These are phyloP conservation scores for Tetrapisispora arboricola DNA, from an alignment of 805 yeast species.

Conservation along the genomic window DNA sequence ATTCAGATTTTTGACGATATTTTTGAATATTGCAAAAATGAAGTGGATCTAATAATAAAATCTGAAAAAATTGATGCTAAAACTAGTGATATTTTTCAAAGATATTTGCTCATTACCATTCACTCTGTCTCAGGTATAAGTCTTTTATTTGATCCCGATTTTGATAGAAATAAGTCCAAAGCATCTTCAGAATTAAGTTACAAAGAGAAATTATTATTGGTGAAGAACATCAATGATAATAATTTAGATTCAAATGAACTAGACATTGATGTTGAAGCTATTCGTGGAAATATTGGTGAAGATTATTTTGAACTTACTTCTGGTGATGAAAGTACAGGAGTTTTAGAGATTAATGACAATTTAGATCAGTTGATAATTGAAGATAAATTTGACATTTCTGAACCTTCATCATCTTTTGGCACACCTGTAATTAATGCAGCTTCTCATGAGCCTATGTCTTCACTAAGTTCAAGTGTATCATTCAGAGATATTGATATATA, in stretches of 20 bases:
- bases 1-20: constrained; percentile 45
- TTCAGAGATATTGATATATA: constrained; percentile 53
- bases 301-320: constrained; percentile 11
- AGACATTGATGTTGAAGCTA: constrained; percentile 31
- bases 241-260: constrained; percentile 29
- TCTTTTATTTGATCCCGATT: constrained; percentile 63
- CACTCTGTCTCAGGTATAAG: constrained; percentile 62
- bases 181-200: constrained; percentile 6
- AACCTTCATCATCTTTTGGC: constrained; percentile 29
- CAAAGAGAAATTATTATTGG: constrained; percentile 2
- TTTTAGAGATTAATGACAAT: constrained; percentile 17
- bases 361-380: constrained; percentile 26
- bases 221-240: constrained; percentile 30
- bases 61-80: constrained; percentile 11
- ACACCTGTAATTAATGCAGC: constrained; percentile 29
- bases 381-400: constrained; percentile 36
- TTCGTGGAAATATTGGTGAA: constrained; percentile 23
- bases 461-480: constrained; percentile 44
- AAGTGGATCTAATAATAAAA: constrained; percentile 31
- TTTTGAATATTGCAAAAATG: constrained; percentile 34
- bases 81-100: constrained; percentile 42
- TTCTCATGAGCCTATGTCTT: constrained; percentile 27
- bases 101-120: constrained; percentile 46
- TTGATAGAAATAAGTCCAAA: constrained; percentile 27
- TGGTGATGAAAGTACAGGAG: constrained; percentile 20